Conservation (phyloP, 2,329 filamentous ascomycete species). For the Apiospora pterosperma region DNA sequence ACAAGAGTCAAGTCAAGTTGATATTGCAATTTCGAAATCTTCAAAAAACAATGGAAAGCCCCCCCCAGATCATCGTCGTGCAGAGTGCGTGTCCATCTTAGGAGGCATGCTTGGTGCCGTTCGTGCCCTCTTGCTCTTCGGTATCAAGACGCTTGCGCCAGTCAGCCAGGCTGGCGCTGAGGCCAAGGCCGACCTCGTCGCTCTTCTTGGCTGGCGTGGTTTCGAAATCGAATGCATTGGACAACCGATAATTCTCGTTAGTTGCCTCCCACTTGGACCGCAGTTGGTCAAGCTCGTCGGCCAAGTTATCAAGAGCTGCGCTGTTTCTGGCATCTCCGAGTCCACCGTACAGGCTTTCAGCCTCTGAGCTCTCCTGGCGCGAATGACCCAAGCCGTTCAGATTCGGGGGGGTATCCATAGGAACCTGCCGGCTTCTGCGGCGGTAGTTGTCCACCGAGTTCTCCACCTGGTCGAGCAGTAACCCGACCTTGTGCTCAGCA, state of each 20-base stretch:
- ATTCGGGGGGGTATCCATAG: slow-evolving; percentile 37
- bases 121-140: slow-evolving; percentile 34
- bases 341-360: slow-evolving; percentile 60
- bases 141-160: slow-evolving; percentile 77
- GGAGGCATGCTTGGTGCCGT: background rate
- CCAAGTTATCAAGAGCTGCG: slow-evolving; percentile 81
- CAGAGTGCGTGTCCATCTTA: background rate
- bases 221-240: slow-evolving; percentile 87
- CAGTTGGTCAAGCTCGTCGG: slow-evolving; percentile 86
- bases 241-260: slow-evolving; percentile 90
- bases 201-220: slow-evolving; percentile 36
- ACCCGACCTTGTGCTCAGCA: slow-evolving; percentile 88
- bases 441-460: slow-evolving; percentile 92
- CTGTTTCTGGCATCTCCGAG: slow-evolving; percentile 55
- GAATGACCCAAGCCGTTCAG: slow-evolving; percentile 33
- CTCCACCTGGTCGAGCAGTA: slow-evolving; percentile 92
- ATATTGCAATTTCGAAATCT: background rate
- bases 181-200: slow-evolving; percentile 44
- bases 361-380: slow-evolving; percentile 55
- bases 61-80: background rate
- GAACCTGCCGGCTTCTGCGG: slow-evolving; percentile 63
- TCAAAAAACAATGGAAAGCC: background rate
- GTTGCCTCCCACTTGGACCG: slow-evolving; percentile 93
- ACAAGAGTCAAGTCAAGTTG: background rate
- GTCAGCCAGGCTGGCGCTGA: slow-evolving; percentile 72